These are phyloP conservation scores for Capillidium heterosporum DNA, from an alignment of 371 early-diverging fungal genomes.

Conservation along the genomic window DNA sequence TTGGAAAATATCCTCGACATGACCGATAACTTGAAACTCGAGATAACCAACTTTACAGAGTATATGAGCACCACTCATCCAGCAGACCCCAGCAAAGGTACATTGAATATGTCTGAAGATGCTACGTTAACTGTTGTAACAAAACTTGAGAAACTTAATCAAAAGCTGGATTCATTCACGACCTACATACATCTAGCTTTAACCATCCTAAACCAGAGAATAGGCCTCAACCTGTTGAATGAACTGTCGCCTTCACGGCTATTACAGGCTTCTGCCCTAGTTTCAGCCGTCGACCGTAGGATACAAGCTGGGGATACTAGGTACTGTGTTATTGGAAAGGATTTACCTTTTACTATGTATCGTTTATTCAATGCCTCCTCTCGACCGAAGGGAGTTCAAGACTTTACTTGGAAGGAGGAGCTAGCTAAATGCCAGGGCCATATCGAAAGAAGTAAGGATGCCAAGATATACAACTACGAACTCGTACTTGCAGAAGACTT, in stretches of 20 bases:
- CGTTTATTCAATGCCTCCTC: constrained; percentile 40
- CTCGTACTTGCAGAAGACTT: constrained; percentile 33
- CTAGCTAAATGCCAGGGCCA: constrained; percentile 23
- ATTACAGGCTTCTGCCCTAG: constrained; percentile 26
- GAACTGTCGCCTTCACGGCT: constrained; percentile 23
- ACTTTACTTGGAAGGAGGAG: constrained; percentile 67
- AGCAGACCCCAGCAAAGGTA: not conserved
- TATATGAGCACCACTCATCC: constrained; percentile 2
- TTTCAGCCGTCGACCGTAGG: constrained; percentile 9
- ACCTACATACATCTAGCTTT: constrained; percentile 44
- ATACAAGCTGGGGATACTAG: constrained; percentile 11
- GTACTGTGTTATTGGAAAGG: constrained; percentile 12
- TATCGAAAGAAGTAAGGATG: constrained; percentile 8
- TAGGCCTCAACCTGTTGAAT: constrained; percentile 16
- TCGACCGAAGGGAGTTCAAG: constrained; percentile 22
- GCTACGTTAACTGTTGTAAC: constrained; percentile 10
- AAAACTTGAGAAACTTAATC: constrained; percentile 24
- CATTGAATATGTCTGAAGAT: constrained; percentile 10
- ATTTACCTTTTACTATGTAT: constrained; percentile 30
- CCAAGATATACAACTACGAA: constrained; percentile 16
- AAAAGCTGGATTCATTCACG: constrained; percentile 36
- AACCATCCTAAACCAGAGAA: constrained; percentile 22
- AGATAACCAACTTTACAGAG: constrained; percentile 28
- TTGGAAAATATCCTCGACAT: constrained; percentile 39
- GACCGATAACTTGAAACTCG: constrained; percentile 28